Base-by-base conservation (phyloP, 768 basidiomycete genomes). In the Psilocybe tampanensis region DNA sequence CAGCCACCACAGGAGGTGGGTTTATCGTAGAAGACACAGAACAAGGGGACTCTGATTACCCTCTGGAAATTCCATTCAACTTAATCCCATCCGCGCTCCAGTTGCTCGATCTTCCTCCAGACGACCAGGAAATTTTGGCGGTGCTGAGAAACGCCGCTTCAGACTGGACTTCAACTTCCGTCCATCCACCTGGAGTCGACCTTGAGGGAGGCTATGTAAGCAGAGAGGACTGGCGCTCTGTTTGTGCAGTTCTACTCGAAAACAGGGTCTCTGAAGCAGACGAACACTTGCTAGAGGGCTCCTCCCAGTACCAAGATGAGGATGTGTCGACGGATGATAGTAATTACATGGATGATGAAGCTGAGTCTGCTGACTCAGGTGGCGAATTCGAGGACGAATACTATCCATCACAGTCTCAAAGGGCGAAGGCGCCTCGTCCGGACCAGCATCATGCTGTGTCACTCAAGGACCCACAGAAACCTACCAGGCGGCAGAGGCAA, bases 121-220 rank as follows among this genome's bases (percentile, higher is more conserved):
- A 92, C 67, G 91, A 94, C 64, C 79, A 80, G n/a, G 83, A 90
- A 52, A 77, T 92, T 11, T 77, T 94, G 3, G 67, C 77, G 2
- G 87, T 92, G 1, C 91, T 94, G 70, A 78, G 78, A 34, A 90
- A 89, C 58, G 92, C 92, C 2, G 87, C 89, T 0, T 75, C 82
- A 1, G 92, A 90, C 17, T 92, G 92, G 91, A 74, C 70, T 12
- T 72, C 71, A 9, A 58, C 66, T 32, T 63, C 64, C 17, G 64
- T 45, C 42, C 24, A 33, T 22, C 41, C 24, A 2, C 39, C 47
- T 8, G 42, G 17, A 13, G 21, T 18, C 3, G 45, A 57, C 11
- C 50, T 42, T 22, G 65, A 62, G 29, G 73, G 68, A 13, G 69
- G 70, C 24, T 68, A 72, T 43, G 81, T 94, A 22, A 82, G 78